Conservation (phyloP, 257 asterid species). For the Striga asiatica region DNA sequence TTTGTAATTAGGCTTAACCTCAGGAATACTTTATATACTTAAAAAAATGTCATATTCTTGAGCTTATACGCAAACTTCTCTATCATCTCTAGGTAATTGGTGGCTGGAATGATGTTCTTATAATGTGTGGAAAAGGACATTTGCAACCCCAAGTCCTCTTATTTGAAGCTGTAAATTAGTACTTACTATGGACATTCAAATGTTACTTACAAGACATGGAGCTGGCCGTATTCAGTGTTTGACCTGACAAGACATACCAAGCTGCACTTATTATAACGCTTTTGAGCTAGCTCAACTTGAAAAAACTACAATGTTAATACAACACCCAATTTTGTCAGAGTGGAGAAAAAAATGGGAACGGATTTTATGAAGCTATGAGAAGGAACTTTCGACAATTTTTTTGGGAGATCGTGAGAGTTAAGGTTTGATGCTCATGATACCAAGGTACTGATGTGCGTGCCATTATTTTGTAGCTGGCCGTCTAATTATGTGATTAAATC, state of each 20-base stretch:
- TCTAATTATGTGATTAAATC: slow-evolving; percentile 12
- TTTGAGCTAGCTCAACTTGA: slow-evolving; percentile 16
- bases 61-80: not conserved
- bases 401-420: too few relatives aligned
- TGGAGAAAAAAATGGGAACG: slow-evolving; percentile 23
- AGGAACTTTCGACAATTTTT: slow-evolving; percentile 16
- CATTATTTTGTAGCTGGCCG: not conserved
- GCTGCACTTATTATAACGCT: slow-evolving; percentile 14
- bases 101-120: slow-evolving; percentile 75
- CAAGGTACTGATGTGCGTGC: not conserved
- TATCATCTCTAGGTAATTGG: slow-evolving; percentile 51
- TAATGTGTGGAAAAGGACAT: slow-evolving; percentile 82
- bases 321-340: slow-evolving; percentile 19
- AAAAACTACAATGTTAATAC: slow-evolving; percentile 15
- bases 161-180: slow-evolving; percentile 67
- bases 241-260: slow-evolving; percentile 9
- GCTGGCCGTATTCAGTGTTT: slow-evolving; percentile 18
- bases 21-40: too few relatives aligned
- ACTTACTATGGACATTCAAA: slow-evolving; percentile 6
- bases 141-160: slow-evolving; percentile 94
- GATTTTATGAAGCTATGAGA: not conserved
- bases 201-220: slow-evolving; percentile 10
- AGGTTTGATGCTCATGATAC: slow-evolving; percentile 4
- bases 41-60: too few relatives aligned
- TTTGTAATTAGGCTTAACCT: too few relatives aligned